Conservation (phyloP, 1,139 yeast genomes). For the Yamadazyma atmosphaerica region DNA sequence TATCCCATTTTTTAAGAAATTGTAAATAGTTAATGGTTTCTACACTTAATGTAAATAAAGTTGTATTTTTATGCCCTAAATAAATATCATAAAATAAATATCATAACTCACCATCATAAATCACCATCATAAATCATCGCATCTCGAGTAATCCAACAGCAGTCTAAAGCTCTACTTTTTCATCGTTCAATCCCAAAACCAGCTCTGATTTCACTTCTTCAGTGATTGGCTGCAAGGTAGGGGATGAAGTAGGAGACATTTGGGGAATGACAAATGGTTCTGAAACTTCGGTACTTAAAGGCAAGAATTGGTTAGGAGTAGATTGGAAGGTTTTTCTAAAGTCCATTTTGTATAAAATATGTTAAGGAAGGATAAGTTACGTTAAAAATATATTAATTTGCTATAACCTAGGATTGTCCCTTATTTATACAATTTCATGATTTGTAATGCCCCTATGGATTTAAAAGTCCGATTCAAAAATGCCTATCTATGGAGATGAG, state of each 20-base stretch:
- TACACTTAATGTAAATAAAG: neutral
- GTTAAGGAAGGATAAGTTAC: neutral
- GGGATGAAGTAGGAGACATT: conserved; percentile 58
- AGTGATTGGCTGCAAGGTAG: conserved; percentile 28
- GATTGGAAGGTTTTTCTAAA: conserved; percentile 16
- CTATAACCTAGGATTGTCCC: no score
- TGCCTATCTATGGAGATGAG: no score
- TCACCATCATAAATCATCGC: no score
- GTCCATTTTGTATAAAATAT: conserved; percentile 10
- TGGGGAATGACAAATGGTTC: conserved; percentile 66
- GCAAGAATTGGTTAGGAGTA: conserved; percentile 34
- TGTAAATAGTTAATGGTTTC: conserved; percentile 1
- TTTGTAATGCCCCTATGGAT: neutral
- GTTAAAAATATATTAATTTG: no score
- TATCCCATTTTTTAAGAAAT: conserved; percentile 33
- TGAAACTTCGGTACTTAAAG: conserved; percentile 54
- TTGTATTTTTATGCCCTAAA: neutral
- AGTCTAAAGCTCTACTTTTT: neutral
- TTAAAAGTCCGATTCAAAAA: neutral
- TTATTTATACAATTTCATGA: no score
- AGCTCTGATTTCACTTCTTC: conserved; percentile 3
- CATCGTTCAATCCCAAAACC: neutral
- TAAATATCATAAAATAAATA: neutral
- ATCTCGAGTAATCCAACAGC: neutral
- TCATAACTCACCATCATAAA: conserved; percentile 1